A percentile compares a stretch with the other conserved stretches of the same genome.
phyloP scores from a whole-genome alignment of 1,284 basidiomycete species.

The Ceratobasidium sp. region DNA sequence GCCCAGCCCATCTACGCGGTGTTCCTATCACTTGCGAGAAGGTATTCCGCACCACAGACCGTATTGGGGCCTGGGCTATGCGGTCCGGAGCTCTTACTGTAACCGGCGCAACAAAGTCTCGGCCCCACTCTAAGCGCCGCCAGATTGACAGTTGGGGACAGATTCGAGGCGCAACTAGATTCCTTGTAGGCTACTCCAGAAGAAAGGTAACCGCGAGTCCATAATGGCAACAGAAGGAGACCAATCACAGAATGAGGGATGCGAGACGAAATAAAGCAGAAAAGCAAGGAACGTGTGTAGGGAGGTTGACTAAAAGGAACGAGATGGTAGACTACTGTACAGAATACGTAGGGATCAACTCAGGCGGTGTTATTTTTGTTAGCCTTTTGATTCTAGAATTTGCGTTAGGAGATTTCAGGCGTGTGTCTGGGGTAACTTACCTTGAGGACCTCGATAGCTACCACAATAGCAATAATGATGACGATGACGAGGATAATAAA shows the following conservation, averaged over 20 bases:
- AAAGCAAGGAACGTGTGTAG: slow-evolving; percentile 37
- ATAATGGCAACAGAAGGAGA: background rate
- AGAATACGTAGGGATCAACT: background rate
- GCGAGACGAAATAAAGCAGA: slow-evolving; percentile 10
- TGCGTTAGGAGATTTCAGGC: background rate
- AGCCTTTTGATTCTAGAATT: background rate
- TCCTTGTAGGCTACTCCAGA: slow-evolving; percentile 3
- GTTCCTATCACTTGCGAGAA: too few species aligned
- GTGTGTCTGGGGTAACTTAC: background rate
- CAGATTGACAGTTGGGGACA: background rate
- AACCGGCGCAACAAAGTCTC: too few species aligned
- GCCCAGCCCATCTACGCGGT: too few species aligned
- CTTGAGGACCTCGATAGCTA: slow-evolving; percentile 60
- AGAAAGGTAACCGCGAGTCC: background rate
- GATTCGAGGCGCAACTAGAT: background rate
- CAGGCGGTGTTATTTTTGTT: background rate
- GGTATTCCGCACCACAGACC: too few species aligned
- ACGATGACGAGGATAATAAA: slow-evolving; percentile 52
- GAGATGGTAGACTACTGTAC: slow-evolving; percentile 19
- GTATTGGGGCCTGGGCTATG: too few species aligned
- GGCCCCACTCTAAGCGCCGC: background rate
- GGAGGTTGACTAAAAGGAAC: slow-evolving; percentile 31
- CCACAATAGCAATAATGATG: slow-evolving; percentile 65
- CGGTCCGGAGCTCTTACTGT: too few species aligned
- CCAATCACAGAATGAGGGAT: background rate